Conservation (phyloP, 2,329 filamentous ascomycete genomes). For the Calonectria pseudoturangicola region DNA sequence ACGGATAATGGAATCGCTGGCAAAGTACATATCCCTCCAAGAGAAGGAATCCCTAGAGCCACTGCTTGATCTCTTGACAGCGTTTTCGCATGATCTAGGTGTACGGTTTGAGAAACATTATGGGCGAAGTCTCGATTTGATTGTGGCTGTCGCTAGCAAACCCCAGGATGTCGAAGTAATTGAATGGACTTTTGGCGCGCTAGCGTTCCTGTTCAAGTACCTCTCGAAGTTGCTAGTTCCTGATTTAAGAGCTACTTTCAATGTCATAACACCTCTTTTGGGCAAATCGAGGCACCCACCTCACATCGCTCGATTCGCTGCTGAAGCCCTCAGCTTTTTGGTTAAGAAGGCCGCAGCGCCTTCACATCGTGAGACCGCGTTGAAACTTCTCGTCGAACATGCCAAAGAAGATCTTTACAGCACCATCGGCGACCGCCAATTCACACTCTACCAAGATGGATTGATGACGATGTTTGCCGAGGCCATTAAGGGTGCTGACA, state of each 20-base stretch:
- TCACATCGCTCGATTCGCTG: slow-evolving; percentile 93
- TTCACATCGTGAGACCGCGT: slow-evolving; percentile 83
- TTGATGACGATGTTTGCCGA: slow-evolving; percentile 95
- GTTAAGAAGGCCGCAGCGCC: slow-evolving; percentile 89
- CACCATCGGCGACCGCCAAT: slow-evolving; percentile 72
- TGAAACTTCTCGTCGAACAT: slow-evolving; percentile 82
- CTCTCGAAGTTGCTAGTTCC: slow-evolving; percentile 90
- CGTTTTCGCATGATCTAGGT: slow-evolving; percentile 96
- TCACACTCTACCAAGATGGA: slow-evolving; percentile 86
- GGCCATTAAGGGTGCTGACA: slow-evolving; percentile 79
- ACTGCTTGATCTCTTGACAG: slow-evolving; percentile 89
- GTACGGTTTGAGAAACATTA: slow-evolving; percentile 93
- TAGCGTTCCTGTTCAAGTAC: slow-evolving; percentile 98
- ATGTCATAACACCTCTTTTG: slow-evolving; percentile 88
- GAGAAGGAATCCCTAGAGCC: slow-evolving; percentile 90
- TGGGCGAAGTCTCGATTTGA: slow-evolving; percentile 81
- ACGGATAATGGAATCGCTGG: slow-evolving; percentile 86
- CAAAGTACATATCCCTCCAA: slow-evolving; percentile 83
- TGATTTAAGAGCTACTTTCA: slow-evolving; percentile 88
- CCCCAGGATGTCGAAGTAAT: slow-evolving; percentile 90
- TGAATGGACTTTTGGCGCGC: slow-evolving; percentile 95
- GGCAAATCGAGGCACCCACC: slow-evolving; percentile 88
- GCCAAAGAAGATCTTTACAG: slow-evolving; percentile 80
- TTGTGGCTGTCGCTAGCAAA: slow-evolving; percentile 86
- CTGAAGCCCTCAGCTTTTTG: slow-evolving; percentile 95